phyloP scores from a whole-genome alignment of 441 rosid genomes.

The Jatropha podagrica region DNA sequence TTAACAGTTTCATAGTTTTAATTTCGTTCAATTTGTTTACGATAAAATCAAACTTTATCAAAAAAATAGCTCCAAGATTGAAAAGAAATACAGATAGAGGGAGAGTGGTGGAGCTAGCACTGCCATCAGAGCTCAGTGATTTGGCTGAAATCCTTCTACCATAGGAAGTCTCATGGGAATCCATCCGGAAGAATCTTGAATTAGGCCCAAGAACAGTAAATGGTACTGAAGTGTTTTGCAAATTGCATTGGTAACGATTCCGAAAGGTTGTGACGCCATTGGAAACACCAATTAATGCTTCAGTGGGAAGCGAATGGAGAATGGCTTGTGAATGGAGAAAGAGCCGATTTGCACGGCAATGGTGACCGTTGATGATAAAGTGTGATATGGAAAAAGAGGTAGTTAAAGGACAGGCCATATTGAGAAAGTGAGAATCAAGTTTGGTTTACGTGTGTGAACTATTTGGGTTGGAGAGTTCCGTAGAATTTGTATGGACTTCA shows the following conservation, averaged over 20 bases:
- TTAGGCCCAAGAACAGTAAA: slow-evolving; percentile 9
- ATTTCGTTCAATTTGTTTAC: too few species aligned
- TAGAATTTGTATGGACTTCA: background rate
- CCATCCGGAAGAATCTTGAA: slow-evolving; percentile 50
- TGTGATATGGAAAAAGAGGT: slow-evolving; percentile 26
- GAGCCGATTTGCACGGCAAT: slow-evolving; percentile 1
- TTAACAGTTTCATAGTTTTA: too few species aligned
- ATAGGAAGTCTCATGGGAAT: slow-evolving; percentile 27
- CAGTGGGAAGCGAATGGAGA: slow-evolving; percentile 6
- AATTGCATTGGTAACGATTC: background rate
- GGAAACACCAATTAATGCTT: slow-evolving; percentile 16
- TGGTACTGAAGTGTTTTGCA: slow-evolving; percentile 1
- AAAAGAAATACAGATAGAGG: slow-evolving; percentile 43
- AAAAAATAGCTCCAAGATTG: background rate
- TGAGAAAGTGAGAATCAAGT: background rate
- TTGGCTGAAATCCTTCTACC: slow-evolving; percentile 34
- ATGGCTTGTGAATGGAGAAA: slow-evolving; percentile 19
- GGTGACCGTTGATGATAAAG: slow-evolving; percentile 23
- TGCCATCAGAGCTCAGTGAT: slow-evolving; percentile 43
- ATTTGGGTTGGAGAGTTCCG: background rate
- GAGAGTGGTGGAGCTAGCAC: slow-evolving; percentile 39
- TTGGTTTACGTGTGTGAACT: background rate
- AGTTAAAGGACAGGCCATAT: slow-evolving; percentile 42
- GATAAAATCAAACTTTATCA: background rate
- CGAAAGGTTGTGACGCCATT: slow-evolving; percentile 26